A percentile compares a stretch with the other conserved stretches of the same genome.
These are phyloP conservation scores for Talaromyces sp. DNA, from an alignment of 2,329 filamentous ascomycete genomes.

Conservation along the genomic window DNA sequence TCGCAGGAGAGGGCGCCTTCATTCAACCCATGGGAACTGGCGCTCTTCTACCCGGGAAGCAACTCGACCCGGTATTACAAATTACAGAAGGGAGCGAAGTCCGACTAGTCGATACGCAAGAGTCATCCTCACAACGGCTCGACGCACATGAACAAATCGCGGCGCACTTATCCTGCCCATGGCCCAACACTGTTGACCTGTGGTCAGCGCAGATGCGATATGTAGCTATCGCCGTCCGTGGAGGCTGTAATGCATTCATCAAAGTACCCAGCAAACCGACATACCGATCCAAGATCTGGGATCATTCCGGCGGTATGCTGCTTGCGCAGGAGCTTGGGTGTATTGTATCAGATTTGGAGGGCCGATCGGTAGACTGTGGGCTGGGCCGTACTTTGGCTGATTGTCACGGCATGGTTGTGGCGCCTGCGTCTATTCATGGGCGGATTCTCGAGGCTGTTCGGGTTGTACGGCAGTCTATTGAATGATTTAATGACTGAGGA, in stretches of 20 bases:
- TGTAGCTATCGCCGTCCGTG: constrained; percentile 52
- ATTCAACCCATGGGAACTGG: constrained; percentile 43
- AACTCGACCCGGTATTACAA: constrained; percentile 31
- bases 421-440: constrained; percentile 40
- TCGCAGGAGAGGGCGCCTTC: constrained; percentile 49
- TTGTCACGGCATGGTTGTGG: constrained; percentile 48
- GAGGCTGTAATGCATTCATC: constrained; percentile 53
- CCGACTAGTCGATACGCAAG: constrained; percentile 51
- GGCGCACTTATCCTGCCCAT: constrained; percentile 43
- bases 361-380: constrained; percentile 53
- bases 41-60: constrained; percentile 35
- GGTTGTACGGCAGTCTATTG: constrained; percentile 19
- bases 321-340: constrained; percentile 56
- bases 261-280: constrained; percentile 49
- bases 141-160: constrained; percentile 44
- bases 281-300: constrained; percentile 57
- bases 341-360: constrained; percentile 54
- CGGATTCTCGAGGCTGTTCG: constrained; percentile 35
- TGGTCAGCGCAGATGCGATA: constrained; percentile 60
- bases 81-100: constrained; percentile 36
- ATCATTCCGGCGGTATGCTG: constrained; percentile 58
- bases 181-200: constrained; percentile 52
- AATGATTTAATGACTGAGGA: neutral
- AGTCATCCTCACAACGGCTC: constrained; percentile 41
- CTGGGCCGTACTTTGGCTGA: constrained; percentile 42